These are phyloP conservation scores for Lenzites betulinus DNA, from an alignment of 768 basidiomycete genomes.

Conservation along the genomic window DNA sequence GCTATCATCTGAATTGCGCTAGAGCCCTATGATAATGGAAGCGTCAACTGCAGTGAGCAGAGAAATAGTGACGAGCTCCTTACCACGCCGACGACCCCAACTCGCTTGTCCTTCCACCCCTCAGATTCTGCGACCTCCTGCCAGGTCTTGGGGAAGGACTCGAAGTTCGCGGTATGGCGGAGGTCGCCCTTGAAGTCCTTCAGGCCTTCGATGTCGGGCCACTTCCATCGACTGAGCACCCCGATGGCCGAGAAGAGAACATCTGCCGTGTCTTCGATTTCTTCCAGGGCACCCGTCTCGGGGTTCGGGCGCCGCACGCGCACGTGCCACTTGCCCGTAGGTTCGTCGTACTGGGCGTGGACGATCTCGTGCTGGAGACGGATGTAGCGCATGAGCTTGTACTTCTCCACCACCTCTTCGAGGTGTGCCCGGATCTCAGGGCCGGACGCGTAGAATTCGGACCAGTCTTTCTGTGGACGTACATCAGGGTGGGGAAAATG, in stretches of 20 bases:
- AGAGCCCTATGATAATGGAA: constrained; percentile 47
- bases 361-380: constrained; percentile 57
- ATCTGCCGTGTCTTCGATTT: constrained; percentile 56
- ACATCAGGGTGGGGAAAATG: constrained; percentile 4
- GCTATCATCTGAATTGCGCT: constrained; percentile 64
- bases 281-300: constrained; percentile 16
- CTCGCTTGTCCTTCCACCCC: constrained; percentile 53
- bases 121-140: constrained; percentile 47
- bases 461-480: constrained; percentile 53
- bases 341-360: constrained; percentile 51
- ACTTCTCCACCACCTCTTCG: constrained; percentile 55
- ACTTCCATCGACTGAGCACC: constrained; percentile 56
- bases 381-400: constrained; percentile 54
- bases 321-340: constrained; percentile 57
- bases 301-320: constrained; percentile 37
- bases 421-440: constrained; percentile 60
- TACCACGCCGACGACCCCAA: constrained; percentile 64
- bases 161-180: constrained; percentile 67
- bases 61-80: not conserved
- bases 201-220: constrained; percentile 66
- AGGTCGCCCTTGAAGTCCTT: constrained; percentile 57
- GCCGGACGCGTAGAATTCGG: constrained; percentile 59
- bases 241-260: constrained; percentile 60
- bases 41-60: not conserved
- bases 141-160: constrained; percentile 41